phyloP scores from a whole-genome alignment of 129 eudicot genomes.

The Solidago caesia region DNA sequence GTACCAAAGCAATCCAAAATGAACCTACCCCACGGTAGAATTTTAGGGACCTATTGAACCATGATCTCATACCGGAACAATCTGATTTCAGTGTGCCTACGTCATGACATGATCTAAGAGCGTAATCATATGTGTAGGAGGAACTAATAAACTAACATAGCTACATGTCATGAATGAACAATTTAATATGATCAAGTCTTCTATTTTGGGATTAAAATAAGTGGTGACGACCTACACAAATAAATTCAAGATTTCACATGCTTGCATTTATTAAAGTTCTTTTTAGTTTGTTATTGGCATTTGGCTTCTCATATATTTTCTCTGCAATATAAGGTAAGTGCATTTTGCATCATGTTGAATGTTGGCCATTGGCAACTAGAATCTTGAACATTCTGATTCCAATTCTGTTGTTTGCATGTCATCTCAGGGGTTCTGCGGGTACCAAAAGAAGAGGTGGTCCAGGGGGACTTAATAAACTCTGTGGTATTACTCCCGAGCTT shows the following conservation, averaged over 20 bases:
- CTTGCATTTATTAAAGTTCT: background rate
- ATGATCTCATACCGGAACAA: too few relatives aligned
- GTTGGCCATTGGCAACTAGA: background rate
- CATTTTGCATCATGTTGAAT: conserved; percentile 1
- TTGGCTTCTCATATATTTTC: conserved; percentile 7
- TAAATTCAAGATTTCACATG: background rate
- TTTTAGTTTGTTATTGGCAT: background rate
- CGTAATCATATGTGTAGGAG: too few relatives aligned
- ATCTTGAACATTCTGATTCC: background rate
- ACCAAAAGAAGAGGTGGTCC: conserved; percentile 91
- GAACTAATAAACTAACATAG: too few relatives aligned
- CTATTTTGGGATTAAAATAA: background rate
- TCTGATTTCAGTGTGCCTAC: too few relatives aligned
- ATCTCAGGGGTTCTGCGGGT: conserved; percentile 51
- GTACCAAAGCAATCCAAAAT: too few relatives aligned
- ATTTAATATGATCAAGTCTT: background rate
- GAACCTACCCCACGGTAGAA: too few relatives aligned
- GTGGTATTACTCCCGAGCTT: conserved; percentile 88
- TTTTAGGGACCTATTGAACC: too few relatives aligned
- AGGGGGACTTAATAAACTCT: conserved; percentile 82
- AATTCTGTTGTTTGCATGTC: background rate
- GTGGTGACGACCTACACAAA: background rate
- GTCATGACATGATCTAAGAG: too few relatives aligned
- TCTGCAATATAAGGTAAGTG: background rate
- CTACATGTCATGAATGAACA: background rate